Percentiles rank a stretch among this genome's conserved stretches.
Conservation (phyloP, 805 yeast species). For the Schizosaccharomyces cryophilus region DNA sequence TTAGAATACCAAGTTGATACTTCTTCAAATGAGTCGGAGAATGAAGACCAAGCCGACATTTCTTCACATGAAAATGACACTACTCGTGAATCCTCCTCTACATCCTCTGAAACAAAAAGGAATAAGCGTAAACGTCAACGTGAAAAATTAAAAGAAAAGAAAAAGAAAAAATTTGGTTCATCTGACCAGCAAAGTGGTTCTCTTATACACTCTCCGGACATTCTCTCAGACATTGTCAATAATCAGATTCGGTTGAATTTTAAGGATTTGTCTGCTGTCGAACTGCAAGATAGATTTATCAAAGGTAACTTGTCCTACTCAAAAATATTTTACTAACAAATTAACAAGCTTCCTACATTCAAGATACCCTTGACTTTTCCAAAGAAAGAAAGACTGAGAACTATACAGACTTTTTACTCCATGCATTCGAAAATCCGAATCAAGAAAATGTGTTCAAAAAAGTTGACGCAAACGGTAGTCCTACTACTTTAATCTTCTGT, state of each 20-base stretch:
- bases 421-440: background rate
- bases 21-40: background rate
- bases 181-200: background rate
- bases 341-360: background rate
- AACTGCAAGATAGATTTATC: background rate
- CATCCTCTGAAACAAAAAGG: background rate
- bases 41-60: background rate
- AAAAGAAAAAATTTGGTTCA: background rate
- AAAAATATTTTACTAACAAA: background rate
- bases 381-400: background rate
- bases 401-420: background rate
- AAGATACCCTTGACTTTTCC: background rate
- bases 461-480: background rate
- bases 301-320: background rate
- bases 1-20: background rate
- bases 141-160: background rate
- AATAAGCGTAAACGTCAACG: background rate
- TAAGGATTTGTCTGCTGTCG: background rate
- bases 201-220: background rate
- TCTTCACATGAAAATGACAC: background rate
- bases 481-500: background rate
- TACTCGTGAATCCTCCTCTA: background rate
- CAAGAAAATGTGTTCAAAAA: background rate
- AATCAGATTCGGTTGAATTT: background rate
- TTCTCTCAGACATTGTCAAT: background rate